These are phyloP conservation scores for Claviceps capensis DNA, from an alignment of 2,329 filamentous ascomycete genomes.

Conservation along the genomic window DNA sequence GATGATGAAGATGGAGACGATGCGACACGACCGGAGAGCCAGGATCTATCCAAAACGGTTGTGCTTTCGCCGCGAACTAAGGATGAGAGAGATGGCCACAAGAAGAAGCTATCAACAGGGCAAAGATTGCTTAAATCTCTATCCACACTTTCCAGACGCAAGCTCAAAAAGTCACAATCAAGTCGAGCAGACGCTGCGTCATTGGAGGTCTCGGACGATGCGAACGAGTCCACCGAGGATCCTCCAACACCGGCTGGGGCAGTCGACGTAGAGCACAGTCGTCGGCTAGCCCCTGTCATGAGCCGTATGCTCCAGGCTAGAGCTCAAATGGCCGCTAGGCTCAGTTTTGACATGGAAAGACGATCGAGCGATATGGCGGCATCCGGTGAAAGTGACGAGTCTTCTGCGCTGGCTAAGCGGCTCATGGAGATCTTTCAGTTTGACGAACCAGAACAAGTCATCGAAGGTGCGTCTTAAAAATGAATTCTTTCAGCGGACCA, in stretches of 20 bases:
- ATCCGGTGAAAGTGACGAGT: conserved; percentile 22
- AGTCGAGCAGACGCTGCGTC: conserved; percentile 25
- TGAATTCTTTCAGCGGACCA: background rate
- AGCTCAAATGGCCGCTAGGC: conserved; percentile 46
- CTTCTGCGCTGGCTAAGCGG: conserved; percentile 51
- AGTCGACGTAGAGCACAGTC: conserved; percentile 19
- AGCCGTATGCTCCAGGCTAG: conserved; percentile 64
- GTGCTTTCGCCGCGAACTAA: conserved; percentile 22
- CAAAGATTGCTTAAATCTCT: conserved; percentile 53
- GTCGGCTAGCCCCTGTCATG: conserved; percentile 54
- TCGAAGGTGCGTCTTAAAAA: conserved; percentile 46
- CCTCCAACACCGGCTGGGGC: conserved; percentile 10
- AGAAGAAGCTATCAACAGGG: conserved; percentile 44
- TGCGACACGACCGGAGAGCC: conserved; percentile 28
- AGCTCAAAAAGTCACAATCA: conserved; percentile 26
- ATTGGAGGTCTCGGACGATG: conserved; percentile 18
- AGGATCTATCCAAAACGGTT: conserved; percentile 27
- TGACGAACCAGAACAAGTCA: conserved; percentile 66
- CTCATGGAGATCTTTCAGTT: conserved; percentile 81
- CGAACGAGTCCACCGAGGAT: conserved; percentile 13
- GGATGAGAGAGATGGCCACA: conserved; percentile 28
- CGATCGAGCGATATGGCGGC: conserved; percentile 26
- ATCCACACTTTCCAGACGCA: conserved; percentile 40
- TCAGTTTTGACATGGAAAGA: conserved; percentile 42
- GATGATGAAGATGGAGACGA: conserved; percentile 60